Evolutionary conservation across 257 asterid species (phyloP).

Genomic region (Pogostemon cablin): DNA sequence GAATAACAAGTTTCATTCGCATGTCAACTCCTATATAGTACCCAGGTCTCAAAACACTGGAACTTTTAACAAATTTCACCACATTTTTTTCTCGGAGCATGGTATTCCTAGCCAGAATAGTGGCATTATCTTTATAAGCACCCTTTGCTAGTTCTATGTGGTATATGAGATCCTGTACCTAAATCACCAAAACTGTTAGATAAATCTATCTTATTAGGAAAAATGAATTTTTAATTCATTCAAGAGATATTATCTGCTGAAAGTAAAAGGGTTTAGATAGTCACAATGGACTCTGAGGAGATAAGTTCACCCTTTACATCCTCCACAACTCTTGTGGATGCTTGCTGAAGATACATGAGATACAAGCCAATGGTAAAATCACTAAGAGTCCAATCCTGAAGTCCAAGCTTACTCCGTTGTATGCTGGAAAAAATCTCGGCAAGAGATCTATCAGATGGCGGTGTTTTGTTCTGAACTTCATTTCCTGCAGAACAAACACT

Average conservation of each 20-base stretch:
- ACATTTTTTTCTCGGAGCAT: constrained; percentile 85
- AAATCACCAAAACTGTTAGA: constrained; percentile 33
- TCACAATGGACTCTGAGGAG: constrained; percentile 74
- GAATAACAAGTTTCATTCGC: constrained; percentile 74
- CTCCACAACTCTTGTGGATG: constrained; percentile 62
- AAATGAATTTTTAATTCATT: neutral
- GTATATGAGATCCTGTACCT: constrained; percentile 92
- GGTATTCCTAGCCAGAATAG: constrained; percentile 69
- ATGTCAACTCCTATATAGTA: constrained; percentile 81
- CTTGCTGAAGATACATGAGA: constrained; percentile 86
- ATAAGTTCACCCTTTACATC: constrained; percentile 76
- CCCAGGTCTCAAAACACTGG: constrained; percentile 87
- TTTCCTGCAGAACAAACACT: constrained; percentile 48
- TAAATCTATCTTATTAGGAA: neutral
- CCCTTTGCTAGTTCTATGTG: constrained; percentile 87
- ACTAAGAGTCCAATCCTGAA: constrained; percentile 94
- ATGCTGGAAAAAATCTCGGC: constrained; percentile 79
- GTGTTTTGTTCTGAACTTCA: constrained; percentile 52
- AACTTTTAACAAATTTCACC: constrained; percentile 70
- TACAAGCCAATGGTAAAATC: constrained; percentile 92
- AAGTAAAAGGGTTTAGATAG: constrained; percentile 31
- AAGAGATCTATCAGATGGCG: constrained; percentile 68
- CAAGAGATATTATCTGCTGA: constrained; percentile 1
- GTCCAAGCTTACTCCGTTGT: constrained; percentile 86
- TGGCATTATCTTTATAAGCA: constrained; percentile 70